These are phyloP conservation scores for Galerina marginata DNA, from an alignment of 768 basidiomycete genomes.

Conservation along the genomic window DNA sequence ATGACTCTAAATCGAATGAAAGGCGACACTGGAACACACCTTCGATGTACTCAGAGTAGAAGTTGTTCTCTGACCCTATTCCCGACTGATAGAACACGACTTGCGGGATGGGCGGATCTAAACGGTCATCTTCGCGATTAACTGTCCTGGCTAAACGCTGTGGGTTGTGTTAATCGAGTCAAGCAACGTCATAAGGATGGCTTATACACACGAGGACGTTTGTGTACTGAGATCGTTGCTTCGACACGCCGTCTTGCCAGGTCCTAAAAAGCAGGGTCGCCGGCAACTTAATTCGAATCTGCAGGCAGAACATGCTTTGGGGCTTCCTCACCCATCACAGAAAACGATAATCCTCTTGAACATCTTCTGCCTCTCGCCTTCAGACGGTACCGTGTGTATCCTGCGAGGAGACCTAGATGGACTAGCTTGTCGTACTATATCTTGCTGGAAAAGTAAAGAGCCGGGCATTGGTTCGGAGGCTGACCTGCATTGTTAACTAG, in stretches of 20 bases:
- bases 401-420: constrained; percentile 38
- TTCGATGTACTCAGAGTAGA: constrained; percentile 65
- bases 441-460: constrained; percentile 17
- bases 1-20: neutral
- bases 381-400: constrained; percentile 36
- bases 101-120: constrained; percentile 53
- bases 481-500: neutral
- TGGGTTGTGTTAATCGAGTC: neutral
- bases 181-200: neutral
- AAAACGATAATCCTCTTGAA: constrained; percentile 73
- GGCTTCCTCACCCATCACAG: constrained; percentile 68
- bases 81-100: constrained; percentile 71
- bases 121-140: constrained; percentile 52
- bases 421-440: constrained; percentile 13
- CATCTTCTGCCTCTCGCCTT: constrained; percentile 21
- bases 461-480: neutral
- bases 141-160: constrained; percentile 62
- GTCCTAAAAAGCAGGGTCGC: constrained; percentile 47
- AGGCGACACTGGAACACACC: constrained; percentile 40
- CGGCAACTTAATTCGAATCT: neutral
- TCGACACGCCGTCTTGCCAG: constrained; percentile 70
- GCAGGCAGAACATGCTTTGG: neutral
- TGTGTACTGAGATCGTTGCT: constrained; percentile 53
- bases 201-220: constrained; percentile 54
- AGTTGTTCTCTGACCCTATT: constrained; percentile 59